Base-by-base conservation (phyloP, 2,329 filamentous ascomycete species). In the Penicillium sp. region DNA sequence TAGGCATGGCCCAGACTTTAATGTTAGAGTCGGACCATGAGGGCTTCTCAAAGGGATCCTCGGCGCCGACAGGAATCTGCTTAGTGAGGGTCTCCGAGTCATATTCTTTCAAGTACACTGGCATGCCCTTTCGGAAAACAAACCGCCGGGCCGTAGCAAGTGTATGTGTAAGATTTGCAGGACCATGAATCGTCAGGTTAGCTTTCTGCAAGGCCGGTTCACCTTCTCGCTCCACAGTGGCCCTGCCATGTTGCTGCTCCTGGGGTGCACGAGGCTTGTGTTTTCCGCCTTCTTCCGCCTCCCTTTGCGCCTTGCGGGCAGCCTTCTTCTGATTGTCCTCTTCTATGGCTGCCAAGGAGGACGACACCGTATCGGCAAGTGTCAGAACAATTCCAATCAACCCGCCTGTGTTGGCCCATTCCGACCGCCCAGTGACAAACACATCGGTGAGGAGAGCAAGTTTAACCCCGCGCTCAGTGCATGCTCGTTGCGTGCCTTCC, bases 321-420 rank as follows among this genome's bases (percentile, higher is more conserved):
- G 61, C 59, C 34, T 71, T 65, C 46, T 81, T 80, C 34, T 77
- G 55, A 8, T 72, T 70, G 57, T 80, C 77, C 51, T 74, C 76
- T 35, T 79, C 79, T 51, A 71, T 68, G 41, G 75, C 78, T 2
- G 79, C 70, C 16, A 76, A 71, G 6, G 59, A 60, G 13, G 47
- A 42, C 13, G 81, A 77, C 23, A 82, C 72, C 6, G 81, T 75
- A 71, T 94, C 91, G 29, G 92, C 91, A 55, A 96, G 72, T 5
- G 90, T 95, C 61, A 99, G 80, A 54, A 97, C 82, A 78, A 92
- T 83, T 50, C 94, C 94, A 58, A 96, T 77, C 59, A 97, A 75
- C 4, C 94, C 94, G 54, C 94, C 94, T 34, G 84, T 83, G 65
- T 84, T 89, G 31, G 78, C 76, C 91, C 91, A 97, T 69, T 85